Percentiles rank a stretch among this genome's conserved stretches.
phyloP scores from a whole-genome alignment of 139 green algal species.

The Tetratostichococcus sp. region DNA sequence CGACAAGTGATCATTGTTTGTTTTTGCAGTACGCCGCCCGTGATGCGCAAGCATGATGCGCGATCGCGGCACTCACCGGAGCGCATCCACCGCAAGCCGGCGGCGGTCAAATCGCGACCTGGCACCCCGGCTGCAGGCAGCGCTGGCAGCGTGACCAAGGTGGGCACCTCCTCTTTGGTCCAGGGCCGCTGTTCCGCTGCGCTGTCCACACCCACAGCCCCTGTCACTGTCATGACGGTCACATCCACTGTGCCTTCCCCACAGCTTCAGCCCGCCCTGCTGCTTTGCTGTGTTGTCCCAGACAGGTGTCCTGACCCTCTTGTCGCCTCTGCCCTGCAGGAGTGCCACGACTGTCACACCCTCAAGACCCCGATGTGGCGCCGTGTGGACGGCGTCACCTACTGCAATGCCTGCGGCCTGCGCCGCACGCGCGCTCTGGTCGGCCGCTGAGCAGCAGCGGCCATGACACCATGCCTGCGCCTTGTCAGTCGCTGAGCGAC shows the following conservation, averaged over 20 bases:
- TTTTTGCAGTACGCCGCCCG: not conserved
- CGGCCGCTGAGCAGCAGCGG: not conserved
- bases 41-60: not conserved
- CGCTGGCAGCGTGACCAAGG: not conserved
- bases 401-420: constrained; percentile 6
- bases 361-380: constrained; percentile 5
- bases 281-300: too few relatives aligned
- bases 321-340: not conserved
- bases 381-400: not conserved
- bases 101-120: not conserved
- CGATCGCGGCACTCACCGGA: not conserved
- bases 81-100: not conserved
- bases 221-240: too few relatives aligned
- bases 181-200: too few relatives aligned
- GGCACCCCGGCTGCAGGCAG: not conserved
- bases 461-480: too few relatives aligned
- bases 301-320: too few relatives aligned
- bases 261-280: too few relatives aligned
- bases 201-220: too few relatives aligned
- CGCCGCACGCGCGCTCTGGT: not conserved
- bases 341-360: not conserved
- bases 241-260: too few relatives aligned
- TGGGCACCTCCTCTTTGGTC: too few relatives aligned
- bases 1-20: too few relatives aligned
- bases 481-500: too few relatives aligned